phyloP scores from a whole-genome alignment of 805 yeast species.

The Ogataea thermomethanolica region DNA sequence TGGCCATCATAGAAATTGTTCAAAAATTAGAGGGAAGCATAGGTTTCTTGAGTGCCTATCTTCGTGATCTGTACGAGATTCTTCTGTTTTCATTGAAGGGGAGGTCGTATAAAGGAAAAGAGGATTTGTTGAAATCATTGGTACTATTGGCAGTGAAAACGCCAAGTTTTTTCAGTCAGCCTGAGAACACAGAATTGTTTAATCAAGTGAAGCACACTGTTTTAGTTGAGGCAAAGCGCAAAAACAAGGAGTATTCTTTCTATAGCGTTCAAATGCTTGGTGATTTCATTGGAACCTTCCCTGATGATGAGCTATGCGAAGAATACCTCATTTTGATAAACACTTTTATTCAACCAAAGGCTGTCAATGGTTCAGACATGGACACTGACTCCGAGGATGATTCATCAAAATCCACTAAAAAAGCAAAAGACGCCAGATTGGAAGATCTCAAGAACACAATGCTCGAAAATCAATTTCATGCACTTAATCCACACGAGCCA shows the following conservation, averaged over 20 bases:
- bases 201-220: slow-evolving; percentile 43
- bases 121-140: slow-evolving; percentile 65
- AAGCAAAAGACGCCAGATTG: slow-evolving; percentile 17
- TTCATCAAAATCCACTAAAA: slow-evolving; percentile 17
- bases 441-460: slow-evolving; percentile 19
- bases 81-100: slow-evolving; percentile 65
- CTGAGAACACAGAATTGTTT: slow-evolving; percentile 31
- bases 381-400: slow-evolving; percentile 38
- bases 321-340: slow-evolving; percentile 37
- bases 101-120: slow-evolving; percentile 88
- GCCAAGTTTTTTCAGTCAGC: slow-evolving; percentile 30
- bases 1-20: slow-evolving; percentile 58
- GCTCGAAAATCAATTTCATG: slow-evolving; percentile 12
- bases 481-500: slow-evolving; percentile 46
- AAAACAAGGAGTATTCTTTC: slow-evolving; percentile 60
- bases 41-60: slow-evolving; percentile 15
- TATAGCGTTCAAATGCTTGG: slow-evolving; percentile 54
- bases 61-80: slow-evolving; percentile 44
- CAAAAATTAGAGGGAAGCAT: slow-evolving; percentile 37
- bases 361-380: slow-evolving; percentile 35
- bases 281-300: slow-evolving; percentile 35
- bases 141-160: slow-evolving; percentile 53
- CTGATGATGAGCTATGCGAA: slow-evolving; percentile 34
- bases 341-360: slow-evolving; percentile 12
- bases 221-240: slow-evolving; percentile 58